These are phyloP conservation scores for Recurvomyces mirabilis DNA, from an alignment of 495 filamentous ascomycete genomes.

Conservation along the genomic window DNA sequence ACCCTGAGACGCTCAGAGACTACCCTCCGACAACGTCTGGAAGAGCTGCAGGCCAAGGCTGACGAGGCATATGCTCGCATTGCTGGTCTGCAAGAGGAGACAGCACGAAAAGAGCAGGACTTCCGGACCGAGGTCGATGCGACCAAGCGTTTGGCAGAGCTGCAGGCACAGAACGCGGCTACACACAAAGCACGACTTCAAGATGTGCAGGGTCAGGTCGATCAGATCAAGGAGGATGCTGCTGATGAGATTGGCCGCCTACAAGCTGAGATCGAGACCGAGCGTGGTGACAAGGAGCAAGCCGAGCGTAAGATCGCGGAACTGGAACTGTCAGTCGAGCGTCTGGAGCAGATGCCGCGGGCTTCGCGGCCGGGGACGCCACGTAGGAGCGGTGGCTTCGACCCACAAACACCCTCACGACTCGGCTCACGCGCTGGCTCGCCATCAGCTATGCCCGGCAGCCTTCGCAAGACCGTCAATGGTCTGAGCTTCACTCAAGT, in stretches of 20 bases:
- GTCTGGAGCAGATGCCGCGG: conserved; percentile 40
- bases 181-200: conserved; percentile 70
- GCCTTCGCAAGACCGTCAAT: conserved; percentile 44
- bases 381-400: conserved; percentile 41
- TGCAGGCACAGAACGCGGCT: conserved; percentile 72
- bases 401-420: conserved; percentile 26
- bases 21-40: conserved; percentile 63
- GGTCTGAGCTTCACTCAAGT: conserved; percentile 53
- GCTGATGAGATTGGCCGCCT: conserved; percentile 69
- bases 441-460: conserved; percentile 33
- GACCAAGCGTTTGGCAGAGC: conserved; percentile 64
- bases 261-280: conserved; percentile 70
- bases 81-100: conserved; percentile 73
- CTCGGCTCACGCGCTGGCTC: conserved; percentile 46
- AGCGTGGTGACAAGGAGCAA: conserved; percentile 57
- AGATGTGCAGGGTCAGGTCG: conserved; percentile 65
- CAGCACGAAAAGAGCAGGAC: conserved; percentile 63
- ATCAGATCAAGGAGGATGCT: conserved; percentile 68
- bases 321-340: conserved; percentile 61
- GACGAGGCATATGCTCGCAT: conserved; percentile 72
- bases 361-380: conserved; percentile 48
- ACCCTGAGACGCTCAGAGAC: conserved; percentile 68
- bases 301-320: conserved; percentile 61
- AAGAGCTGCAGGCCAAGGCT: conserved; percentile 73
- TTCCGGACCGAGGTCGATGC: conserved; percentile 76